Base-by-base conservation (phyloP, 2,329 filamentous ascomycete genomes). In the Aureobasidium sp. region DNA sequence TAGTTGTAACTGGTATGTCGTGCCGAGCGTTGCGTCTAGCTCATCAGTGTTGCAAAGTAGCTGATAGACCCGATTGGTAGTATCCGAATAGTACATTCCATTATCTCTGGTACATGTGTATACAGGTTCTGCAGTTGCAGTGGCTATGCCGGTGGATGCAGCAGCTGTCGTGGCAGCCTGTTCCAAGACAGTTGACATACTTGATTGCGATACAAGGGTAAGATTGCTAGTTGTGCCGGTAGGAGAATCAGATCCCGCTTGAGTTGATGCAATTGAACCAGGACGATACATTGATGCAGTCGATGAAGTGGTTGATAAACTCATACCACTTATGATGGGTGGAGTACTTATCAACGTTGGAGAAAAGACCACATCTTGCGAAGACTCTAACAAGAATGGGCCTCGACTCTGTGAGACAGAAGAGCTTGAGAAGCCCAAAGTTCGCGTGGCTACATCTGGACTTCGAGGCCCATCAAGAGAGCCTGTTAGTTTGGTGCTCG, bases 81-180 rank as follows among this genome's bases (percentile, higher is more conserved):
- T 59, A 2, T 67, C 63, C 29, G 70, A 61, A 50, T 71, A 71
- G 13, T 62, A 59, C 9, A 68, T 57, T n/a, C 65, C 66, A n/a
- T 67, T 62, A 37, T 69, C 69, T 15, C 24, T 39, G 1, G 70
- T 69, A 56, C 70, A 71, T 9, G 43, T n/a, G 24, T 52, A 59
- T 57, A 70, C 62, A 17, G 67, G 41, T 3, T 67, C 62, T 9
- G 59, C 29, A 3, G 41, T 36, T 5, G 65, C 15, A 0, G 68
- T 65, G 29, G 66, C 67, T 34, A 34, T 5, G 66, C 56, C 8
- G 64, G 20, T 12, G 46, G 26, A 39, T 5, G 29, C 34, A 20
- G 47, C 47, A 20, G 6, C 34, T 29, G 17, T 8, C 47, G 50
- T 32, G 39, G 15, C 5, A 55, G 51, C 26, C 34, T 52, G 48